Evolutionary conservation across 306 rosid species (phyloP), one percentile per base, ranked within the genome.

Genomic region (Prinsepia uniflora): DNA sequence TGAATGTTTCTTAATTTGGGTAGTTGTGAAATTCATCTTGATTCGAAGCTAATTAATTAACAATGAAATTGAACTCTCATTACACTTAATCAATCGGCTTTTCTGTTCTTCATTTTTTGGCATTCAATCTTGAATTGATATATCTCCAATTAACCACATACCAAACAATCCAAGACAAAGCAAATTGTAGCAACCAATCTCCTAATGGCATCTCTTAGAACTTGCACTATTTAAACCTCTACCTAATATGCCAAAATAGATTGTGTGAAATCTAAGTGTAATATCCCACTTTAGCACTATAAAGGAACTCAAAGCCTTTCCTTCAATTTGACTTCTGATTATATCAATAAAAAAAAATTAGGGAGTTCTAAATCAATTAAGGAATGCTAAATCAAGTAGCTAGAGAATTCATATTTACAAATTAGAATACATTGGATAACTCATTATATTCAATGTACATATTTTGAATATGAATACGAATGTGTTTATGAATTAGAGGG

Each of bases 131-230:
- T 30, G 30, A 24, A 19, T 22, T 19, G 61, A 10, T 56, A 2
- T 15, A 49, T 58, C 19, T 2, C 63, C 63, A 30, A 24, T 10
- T 42, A 24, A 18, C 14, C 17, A 58, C 30, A 58, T 10, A 63
- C 53, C 17, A 19, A 17, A 39, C 66, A 39, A 8, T 17, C 30
- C 14, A 3, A 4, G 24, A 43, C 50, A 64, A 43, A 64, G 68
- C 39, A 64, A 50, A 19, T 40, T 11, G 19, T 64, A 18, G 0
- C 36, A 6, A 44, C 22, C 12, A 43, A 9, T 45, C 70, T 45
- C 41, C 42, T 45, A 65, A 65, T 65, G 14, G 69, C 11, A 45
- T 45, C 19, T 65, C 54, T 65, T 65, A 22, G 7, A 65, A 22
- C 20, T 20, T 0, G 48, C 8, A 41, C 67, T 42, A 5, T n/a